Base-by-base conservation (phyloP, 768 basidiomycete species). In the Mycena vulgaris region DNA sequence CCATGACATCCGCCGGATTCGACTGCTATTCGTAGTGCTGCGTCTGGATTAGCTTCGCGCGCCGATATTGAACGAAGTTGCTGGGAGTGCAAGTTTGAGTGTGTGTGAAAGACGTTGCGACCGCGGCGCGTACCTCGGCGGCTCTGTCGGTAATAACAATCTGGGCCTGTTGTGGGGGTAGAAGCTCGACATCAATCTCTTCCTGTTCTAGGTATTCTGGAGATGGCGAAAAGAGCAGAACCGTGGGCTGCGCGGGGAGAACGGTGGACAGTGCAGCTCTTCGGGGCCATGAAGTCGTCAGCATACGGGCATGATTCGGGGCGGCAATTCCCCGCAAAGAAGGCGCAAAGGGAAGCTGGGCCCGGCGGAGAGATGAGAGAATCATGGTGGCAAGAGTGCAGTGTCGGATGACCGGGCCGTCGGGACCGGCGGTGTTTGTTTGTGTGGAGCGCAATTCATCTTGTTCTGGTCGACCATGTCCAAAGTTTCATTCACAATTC, bases 1-100 rank as follows among this genome's bases (percentile, higher is more conserved):
- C 97, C 97, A 78, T 99, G 97, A 77, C 97, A 99, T 23, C 97
- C 97, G 14, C 97, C 97, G 14, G 93, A 95, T 75, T 98, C 96
- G 28, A 98, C 95, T 1, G 90, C 85, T 72, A 99, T 87, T 71
- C 96, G 85, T 27, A 98, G 84, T 5, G 92, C 94, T 25, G 94
- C 85, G 56, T 88, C 76, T 0, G 89, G 80, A 72, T 93, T 87
- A 13, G 89, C 83, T 76, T 93, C 88, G 42, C 89, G 84, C n/a
- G 84, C 75, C 13, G 93, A 87, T 66, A 98, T 94, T 49, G 82
- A 79, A 49, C 86, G 84, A 2, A 98, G 85, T 93, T 95, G 95
- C 95, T 97, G 63, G n/a, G 45, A 33, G 17, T 13, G 16, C 21
- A 35, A 8, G 23, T 55, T 63, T 35, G 65, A 71, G 33, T 25